A percentile compares a stretch with the other conserved stretches of the same genome.
Evolutionary conservation across 768 basidiomycete species (phyloP).

Genomic region (Trametes gibbosa): DNA sequence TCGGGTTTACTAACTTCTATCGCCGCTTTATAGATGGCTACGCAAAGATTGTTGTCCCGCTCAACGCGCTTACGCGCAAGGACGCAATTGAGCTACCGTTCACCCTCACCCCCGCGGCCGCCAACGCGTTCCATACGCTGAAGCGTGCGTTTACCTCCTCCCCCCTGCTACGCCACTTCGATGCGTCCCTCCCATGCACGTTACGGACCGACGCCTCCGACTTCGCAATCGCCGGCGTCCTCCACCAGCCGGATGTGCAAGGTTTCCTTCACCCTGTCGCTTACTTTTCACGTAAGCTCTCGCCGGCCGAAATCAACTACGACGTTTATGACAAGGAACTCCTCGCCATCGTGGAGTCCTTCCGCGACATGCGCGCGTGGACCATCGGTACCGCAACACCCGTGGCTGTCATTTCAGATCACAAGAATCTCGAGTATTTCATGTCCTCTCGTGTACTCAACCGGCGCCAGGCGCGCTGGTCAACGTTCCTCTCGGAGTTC

Average conservation of each 20-base stretch:
- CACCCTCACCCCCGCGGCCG: conserved; percentile 12
- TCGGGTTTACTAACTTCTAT: too few species aligned
- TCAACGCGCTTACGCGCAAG: conserved; percentile 29
- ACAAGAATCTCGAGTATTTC: too few species aligned
- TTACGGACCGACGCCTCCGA: conserved; percentile 24
- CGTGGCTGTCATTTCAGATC: too few species aligned
- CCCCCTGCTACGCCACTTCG: conserved; percentile 23
- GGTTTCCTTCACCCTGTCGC: too few species aligned
- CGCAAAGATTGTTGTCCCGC: conserved; percentile 26
- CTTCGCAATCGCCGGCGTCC: conserved; percentile 18
- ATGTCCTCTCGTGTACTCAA: too few species aligned
- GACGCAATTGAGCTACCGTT: conserved; percentile 6
- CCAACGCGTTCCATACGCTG: conserved; percentile 30
- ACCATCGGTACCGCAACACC: conserved; percentile 21
- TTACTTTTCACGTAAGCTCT: too few species aligned
- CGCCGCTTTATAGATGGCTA: conserved; percentile 33
- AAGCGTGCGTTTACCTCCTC: conserved; percentile 22
- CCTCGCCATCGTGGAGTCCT: conserved; percentile 40
- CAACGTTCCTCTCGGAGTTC: too few species aligned
- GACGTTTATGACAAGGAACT: conserved; percentile 48
- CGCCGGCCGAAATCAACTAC: too few species aligned
- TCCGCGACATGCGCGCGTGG: conserved; percentile 35
- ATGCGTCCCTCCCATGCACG: conserved; percentile 15
- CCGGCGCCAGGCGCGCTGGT: too few species aligned
- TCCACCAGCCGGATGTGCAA: too few species aligned